Base-by-base conservation (phyloP, 805 yeast species). In the Starmerella vaccinii region DNA sequence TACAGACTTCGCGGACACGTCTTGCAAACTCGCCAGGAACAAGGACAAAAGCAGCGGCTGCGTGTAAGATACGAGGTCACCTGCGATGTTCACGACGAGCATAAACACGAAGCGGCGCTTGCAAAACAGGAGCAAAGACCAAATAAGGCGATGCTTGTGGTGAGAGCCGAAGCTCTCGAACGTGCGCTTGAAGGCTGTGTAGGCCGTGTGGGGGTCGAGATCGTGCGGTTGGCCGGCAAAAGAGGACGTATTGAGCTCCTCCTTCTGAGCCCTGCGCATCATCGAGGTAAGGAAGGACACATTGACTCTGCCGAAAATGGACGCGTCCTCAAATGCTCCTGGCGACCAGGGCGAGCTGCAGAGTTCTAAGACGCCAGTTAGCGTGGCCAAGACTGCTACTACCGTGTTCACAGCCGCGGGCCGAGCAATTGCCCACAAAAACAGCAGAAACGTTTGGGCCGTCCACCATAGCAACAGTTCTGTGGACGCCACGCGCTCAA, bases 41-140 rank as follows among this genome's bases (percentile, higher is more conserved):
- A 34, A 10, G 9, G 57, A 52, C 12, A 57, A 49, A 1, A 55
- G 27, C 10, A 44, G 26, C 9, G 60, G 59, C 8, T 55, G 47
- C 15, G 42, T 18, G 23, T 57, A 57, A 3, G 51, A 35, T n/a
- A 55, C 30, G 26, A 57, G 7, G 13, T 54, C 51, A 4, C 47
- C 39, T 8, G 40, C 15, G 5, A 50, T 35, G 22, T 39, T 24
- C 15, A 46, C 34, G 13, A 32, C 12, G 8, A 51, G 34, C 45
- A 49, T 9, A 18, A 45, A 42, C 16, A 42, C 6, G 35, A 47
- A 24, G 8, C 40, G 34, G 23, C 44, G 23, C n/a, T 34, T 23
- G 21, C 27, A 46, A 15, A 35, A 27, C 30, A 23, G 33, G 5
- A 52, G 39, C 37, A 52, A 27, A 7, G 56, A 43, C 42, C 43